Evolutionary conservation across 2,329 filamentous ascomycete genomes (phyloP), one percentile per base, ranked within the genome.

Genomic region (Phialophora expanda): DNA sequence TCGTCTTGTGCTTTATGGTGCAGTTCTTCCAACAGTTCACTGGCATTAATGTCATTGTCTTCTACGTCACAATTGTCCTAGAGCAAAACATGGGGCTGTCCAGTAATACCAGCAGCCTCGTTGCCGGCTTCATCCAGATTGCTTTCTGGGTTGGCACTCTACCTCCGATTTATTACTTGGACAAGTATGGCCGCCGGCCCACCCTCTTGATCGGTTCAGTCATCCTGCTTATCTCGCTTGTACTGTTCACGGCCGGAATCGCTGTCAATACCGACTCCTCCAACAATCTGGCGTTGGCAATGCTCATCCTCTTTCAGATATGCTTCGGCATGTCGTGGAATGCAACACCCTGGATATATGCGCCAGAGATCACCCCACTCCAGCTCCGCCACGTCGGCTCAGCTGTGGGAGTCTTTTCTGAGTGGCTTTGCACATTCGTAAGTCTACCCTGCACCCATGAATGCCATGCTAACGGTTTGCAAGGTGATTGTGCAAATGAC

Each of bases 51-150:
- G 20, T 46, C 7, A 32, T 58, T 17, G 56, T 58, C n/a, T 58
- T 58, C 26, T 58, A 44, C 28, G 59, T 66, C 12, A 66, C 64
- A 12, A 66, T 66, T 34, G 44, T 66, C 26, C 55, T 66, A 20
- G 59, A 66, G 41, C 53, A 55, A 24, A 66, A 63, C 41, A 44
- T 90, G 2, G 85, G 85, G 9, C 85, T 90, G 14, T 82, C 82
- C 0, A 86, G 84, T 2, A 78, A 79, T 38, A 80, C 78, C 24
- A 82, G 79, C 26, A 78, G 86, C 2, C 80, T 88, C 0, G 83
- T 88, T 0, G 82, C 84, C 0, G 85, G 85, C 11, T 84, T 88
- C 67, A 50, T 66, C 28, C 64, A 66, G 44, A 62, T 66, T 24
- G 60, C 30, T 12, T 44, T 66, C 12, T 66, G 64, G 60, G 34